Base-by-base conservation (phyloP, 331 rosid species). In the Phaseolus coccineus region DNA sequence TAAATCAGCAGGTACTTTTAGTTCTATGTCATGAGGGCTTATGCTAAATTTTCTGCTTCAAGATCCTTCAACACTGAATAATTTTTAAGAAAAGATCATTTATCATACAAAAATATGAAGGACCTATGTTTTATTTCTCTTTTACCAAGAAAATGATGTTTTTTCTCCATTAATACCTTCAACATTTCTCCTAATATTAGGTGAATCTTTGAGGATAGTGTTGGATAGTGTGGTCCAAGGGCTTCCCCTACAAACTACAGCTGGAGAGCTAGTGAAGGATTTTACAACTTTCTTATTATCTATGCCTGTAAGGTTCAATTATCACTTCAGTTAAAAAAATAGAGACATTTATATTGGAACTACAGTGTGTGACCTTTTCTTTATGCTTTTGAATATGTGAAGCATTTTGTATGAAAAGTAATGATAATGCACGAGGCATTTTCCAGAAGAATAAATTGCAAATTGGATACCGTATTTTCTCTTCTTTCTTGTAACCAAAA, bases 281-380 rank as follows among this genome's bases (percentile, higher is more conserved):
- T 81, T 89, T 75, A 77, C 63, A 71, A 91, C 78, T 33, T 27
- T 90, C 70, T 68, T 89, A 25, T 84, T 87, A 74, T 85, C 92
- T 84, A 86, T 92, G 66, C 85, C 85, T 6, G 98, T 95, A 91
- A 85, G 98, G 71, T 40, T 80, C 84, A 64, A 42, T 77, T 80
- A 25, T 73, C 39, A 16, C 39, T 76, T 79, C 66, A 42, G 58
- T 27, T 57, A 40, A 74, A 31, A 77, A 69, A 28, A 19, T 31
- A 30, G 4, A 35, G 55, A 33, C 71, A 86, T 72, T 63, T 63
- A 56, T 42, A 22, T 52, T 10, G 35, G 62, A 47, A 55, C 46
- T 22, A 37, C 40, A 63, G 4, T 7, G 63, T 51, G 50, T 74
- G 80, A 70, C 14, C 10, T 78, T 65, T 78, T 59, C 47, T 44